Evolutionary conservation across 1,284 basidiomycete genomes (phyloP).

Genomic region (Ceratobasidium sp.): DNA sequence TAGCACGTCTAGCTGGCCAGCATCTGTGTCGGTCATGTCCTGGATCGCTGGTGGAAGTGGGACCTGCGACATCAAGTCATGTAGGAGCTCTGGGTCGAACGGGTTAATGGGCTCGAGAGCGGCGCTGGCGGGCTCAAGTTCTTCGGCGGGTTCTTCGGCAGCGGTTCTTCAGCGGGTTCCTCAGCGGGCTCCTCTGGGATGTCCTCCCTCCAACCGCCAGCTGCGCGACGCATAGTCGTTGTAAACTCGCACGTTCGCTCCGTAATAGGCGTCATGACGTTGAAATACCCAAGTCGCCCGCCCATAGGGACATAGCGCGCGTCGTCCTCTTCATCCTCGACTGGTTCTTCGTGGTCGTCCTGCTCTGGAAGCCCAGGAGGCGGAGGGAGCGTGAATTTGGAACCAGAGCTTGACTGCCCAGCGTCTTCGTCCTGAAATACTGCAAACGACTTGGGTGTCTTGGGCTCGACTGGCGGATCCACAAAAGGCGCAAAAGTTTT

Average conservation of each 20-base stretch:
- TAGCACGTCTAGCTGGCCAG: constrained; percentile 68
- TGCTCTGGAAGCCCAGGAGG: constrained; percentile 47
- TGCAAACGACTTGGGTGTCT: constrained; percentile 29
- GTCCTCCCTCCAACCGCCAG: constrained; percentile 39
- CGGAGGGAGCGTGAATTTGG: constrained; percentile 44
- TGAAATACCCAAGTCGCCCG: constrained; percentile 76
- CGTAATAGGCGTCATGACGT: constrained; percentile 93
- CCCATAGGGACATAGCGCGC: constrained; percentile 63
- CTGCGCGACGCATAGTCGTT: constrained; percentile 48
- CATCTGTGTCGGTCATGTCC: constrained; percentile 63
- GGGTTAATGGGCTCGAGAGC: constrained; percentile 89
- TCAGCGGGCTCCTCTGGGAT: constrained; percentile 45
- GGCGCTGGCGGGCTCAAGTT: constrained; percentile 40
- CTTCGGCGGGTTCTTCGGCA: constrained; percentile 20
- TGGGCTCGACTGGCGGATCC: constrained; percentile 22
- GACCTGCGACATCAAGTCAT: constrained; percentile 70
- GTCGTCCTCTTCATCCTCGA: constrained; percentile 43
- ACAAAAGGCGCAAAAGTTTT: constrained; percentile 35
- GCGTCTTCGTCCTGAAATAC: constrained; percentile 47
- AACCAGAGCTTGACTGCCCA: constrained; percentile 38
- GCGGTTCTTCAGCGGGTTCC: constrained; percentile 36
- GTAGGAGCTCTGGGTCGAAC: constrained; percentile 71
- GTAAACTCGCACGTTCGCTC: constrained; percentile 91
- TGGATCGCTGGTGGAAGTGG: constrained; percentile 69
- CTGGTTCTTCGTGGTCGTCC: constrained; percentile 42